Evolutionary conservation across 176 grass and related monocot genomes (phyloP).

Genomic region (Oryza meridionalis): DNA sequence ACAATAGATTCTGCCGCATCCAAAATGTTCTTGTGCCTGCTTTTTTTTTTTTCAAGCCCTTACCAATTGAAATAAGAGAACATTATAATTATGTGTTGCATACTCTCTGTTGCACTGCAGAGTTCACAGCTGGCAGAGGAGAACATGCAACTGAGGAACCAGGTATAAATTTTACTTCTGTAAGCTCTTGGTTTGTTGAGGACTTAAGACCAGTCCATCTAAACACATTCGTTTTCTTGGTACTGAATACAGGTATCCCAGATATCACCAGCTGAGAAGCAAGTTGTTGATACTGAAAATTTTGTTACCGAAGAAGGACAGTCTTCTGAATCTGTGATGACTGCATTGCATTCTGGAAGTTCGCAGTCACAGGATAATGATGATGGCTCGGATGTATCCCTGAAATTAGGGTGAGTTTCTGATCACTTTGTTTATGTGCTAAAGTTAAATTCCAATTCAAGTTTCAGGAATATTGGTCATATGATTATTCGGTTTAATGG

Average conservation of each 20-base stretch:
- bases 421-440: neutral
- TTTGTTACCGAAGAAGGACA: slow-evolving; percentile 83
- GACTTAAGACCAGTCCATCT: slow-evolving; percentile 13
- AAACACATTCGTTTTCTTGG: neutral
- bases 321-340: slow-evolving; percentile 95
- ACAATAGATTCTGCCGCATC: neutral
- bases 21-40: neutral
- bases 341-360: slow-evolving; percentile 72
- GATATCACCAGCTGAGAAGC: slow-evolving; percentile 48
- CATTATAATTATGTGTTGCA: slow-evolving; percentile 33
- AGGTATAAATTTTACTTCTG: slow-evolving; percentile 51
- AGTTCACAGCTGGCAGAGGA: slow-evolving; percentile 69
- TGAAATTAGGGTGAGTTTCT: slow-evolving; percentile 74
- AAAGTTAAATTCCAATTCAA: neutral
- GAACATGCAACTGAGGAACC: slow-evolving; percentile 76
- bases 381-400: slow-evolving; percentile 84
- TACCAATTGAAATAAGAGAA: slow-evolving; percentile 9
- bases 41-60: neutral
- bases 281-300: slow-evolving; percentile 64
- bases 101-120: slow-evolving; percentile 42
- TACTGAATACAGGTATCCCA: slow-evolving; percentile 59
- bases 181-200: neutral
- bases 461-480: neutral
- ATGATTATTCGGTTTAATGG: slow-evolving; percentile 21
- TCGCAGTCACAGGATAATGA: slow-evolving; percentile 86